phyloP scores from a whole-genome alignment of 2,329 filamentous ascomycete species.

The Colletotrichum agaves region DNA sequence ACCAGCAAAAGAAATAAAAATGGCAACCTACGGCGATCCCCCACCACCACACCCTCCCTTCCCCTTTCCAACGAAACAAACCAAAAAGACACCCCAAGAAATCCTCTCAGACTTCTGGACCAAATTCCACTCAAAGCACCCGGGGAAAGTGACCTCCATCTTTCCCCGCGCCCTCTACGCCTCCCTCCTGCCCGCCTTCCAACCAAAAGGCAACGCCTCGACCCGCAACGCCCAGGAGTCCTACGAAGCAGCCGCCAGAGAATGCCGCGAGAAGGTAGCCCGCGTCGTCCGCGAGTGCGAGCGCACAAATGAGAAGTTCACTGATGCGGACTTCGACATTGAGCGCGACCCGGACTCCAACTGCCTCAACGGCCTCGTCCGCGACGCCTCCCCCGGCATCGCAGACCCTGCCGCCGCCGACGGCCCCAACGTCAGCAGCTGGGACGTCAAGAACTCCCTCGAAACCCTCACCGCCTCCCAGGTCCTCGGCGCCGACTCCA shows the following conservation, averaged over 20 bases:
- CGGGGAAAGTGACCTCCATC: slow-evolving; percentile 57
- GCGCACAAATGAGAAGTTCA: slow-evolving; percentile 58
- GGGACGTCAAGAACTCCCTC: slow-evolving; percentile 41
- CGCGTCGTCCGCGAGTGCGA: slow-evolving; percentile 54
- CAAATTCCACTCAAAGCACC: slow-evolving; percentile 52
- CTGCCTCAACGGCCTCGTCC: slow-evolving; percentile 49
- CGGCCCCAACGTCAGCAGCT: slow-evolving; percentile 35
- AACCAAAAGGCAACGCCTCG: slow-evolving; percentile 50
- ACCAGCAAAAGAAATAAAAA: neutral
- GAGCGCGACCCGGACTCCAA: slow-evolving; percentile 51
- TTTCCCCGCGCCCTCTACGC: slow-evolving; percentile 54
- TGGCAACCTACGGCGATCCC: slow-evolving; percentile 31
- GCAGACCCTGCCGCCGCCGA: slow-evolving; percentile 20
- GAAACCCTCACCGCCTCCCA: slow-evolving; percentile 40
- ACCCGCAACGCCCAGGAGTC: slow-evolving; percentile 59
- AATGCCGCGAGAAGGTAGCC: slow-evolving; percentile 53
- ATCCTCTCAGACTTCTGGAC: slow-evolving; percentile 55
- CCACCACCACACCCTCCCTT: neutral
- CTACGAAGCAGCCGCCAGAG: slow-evolving; percentile 53
- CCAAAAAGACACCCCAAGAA: slow-evolving; percentile 51
- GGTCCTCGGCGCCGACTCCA: slow-evolving; percentile 38
- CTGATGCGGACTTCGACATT: slow-evolving; percentile 57
- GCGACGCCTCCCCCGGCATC: slow-evolving; percentile 21
- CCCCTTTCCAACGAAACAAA: neutral
- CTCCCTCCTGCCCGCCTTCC: slow-evolving; percentile 44